Conservation (phyloP, 345 rosid species). For the Lepidium africanum region DNA sequence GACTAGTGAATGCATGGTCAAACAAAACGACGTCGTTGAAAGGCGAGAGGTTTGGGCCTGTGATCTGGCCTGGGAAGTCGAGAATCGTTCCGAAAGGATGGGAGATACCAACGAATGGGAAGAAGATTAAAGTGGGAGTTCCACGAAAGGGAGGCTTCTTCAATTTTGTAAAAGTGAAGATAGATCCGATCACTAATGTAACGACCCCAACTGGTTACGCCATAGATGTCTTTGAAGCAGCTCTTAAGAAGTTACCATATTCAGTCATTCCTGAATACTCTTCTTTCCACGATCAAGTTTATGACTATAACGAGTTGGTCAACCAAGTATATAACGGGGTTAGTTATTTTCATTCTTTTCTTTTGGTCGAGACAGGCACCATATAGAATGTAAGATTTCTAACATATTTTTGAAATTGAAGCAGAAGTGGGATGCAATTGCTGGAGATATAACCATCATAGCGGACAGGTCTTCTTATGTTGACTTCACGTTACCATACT, state of each 20-base stretch:
- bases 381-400: neutral
- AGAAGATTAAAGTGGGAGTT: slow-evolving; percentile 36
- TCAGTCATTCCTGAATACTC: slow-evolving; percentile 22
- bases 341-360: neutral
- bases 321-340: slow-evolving; percentile 34
- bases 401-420: neutral
- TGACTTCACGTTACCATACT: slow-evolving; percentile 66
- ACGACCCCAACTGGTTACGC: slow-evolving; percentile 18
- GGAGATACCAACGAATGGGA: slow-evolving; percentile 26
- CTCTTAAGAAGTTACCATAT: slow-evolving; percentile 16
- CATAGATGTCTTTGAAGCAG: slow-evolving; percentile 30
- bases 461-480: slow-evolving; percentile 36
- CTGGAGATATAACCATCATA: slow-evolving; percentile 60
- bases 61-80: slow-evolving; percentile 47
- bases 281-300: neutral
- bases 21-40: neutral
- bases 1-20: neutral
- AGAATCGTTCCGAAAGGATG: slow-evolving; percentile 30
- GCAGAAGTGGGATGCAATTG: slow-evolving; percentile 49
- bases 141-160: slow-evolving; percentile 28
- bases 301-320: slow-evolving; percentile 30
- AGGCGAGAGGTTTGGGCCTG: neutral
- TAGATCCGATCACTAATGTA: neutral
- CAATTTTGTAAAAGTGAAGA: slow-evolving; percentile 15
- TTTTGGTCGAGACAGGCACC: no score